Evolutionary conservation across 805 yeast genomes (phyloP).

Genomic region (Myxozyma geophila): DNA sequence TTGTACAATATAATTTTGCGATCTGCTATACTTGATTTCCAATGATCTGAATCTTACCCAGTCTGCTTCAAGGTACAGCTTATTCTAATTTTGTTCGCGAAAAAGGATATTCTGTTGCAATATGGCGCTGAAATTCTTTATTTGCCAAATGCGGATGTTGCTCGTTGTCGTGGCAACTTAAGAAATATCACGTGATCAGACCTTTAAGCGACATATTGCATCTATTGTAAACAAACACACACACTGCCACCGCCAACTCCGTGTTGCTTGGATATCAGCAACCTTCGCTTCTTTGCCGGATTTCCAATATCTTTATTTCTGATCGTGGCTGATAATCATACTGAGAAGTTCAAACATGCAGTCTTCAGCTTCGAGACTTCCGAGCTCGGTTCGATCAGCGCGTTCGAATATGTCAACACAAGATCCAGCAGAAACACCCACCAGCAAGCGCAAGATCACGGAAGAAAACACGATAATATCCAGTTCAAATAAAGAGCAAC

Average conservation of each 20-base stretch:
- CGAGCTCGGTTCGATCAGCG: not conserved
- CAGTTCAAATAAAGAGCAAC: not conserved
- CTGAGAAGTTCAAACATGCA: not conserved
- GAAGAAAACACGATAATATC: not conserved
- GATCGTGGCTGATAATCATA: no score
- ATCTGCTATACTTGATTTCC: no score
- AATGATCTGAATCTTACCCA: no score
- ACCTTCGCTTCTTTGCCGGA: no score
- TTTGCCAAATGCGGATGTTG: no score
- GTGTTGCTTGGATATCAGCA: not conserved
- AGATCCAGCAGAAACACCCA: not conserved
- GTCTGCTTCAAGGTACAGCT: no score
- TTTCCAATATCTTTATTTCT: no score
- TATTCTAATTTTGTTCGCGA: no score
- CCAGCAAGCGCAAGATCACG: not conserved
- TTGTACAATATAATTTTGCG: not conserved
- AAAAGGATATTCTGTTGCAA: no score
- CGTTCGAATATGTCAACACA: not conserved
- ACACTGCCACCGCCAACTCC: not conserved
- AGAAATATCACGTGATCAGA: not conserved
- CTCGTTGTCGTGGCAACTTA: slow-evolving; percentile 1
- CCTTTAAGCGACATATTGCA: not conserved
- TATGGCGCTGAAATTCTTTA: no score
- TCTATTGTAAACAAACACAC: not conserved
- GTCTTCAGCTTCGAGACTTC: not conserved